These are phyloP conservation scores for Fraxinus sp. DNA, from an alignment of 305 asterid species.

Conservation along the genomic window DNA sequence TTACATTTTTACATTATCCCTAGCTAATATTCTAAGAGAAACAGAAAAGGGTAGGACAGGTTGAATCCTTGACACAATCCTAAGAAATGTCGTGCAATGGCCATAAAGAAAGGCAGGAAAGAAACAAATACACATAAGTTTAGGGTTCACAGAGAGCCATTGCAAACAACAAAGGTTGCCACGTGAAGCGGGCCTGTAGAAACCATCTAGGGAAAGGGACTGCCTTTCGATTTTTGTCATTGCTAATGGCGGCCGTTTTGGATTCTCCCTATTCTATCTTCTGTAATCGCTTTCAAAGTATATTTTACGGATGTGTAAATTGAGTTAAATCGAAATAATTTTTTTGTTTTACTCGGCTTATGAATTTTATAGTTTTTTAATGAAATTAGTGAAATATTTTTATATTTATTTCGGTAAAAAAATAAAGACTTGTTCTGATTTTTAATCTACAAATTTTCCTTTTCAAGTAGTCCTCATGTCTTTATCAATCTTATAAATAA, in stretches of 20 bases:
- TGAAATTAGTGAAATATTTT: no score
- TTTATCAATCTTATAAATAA: no score
- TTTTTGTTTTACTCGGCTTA: no score
- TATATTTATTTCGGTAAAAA: no score
- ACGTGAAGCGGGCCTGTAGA: constrained; percentile 72
- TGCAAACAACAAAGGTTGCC: constrained; percentile 51
- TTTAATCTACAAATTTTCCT: no score
- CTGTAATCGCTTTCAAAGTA: no score
- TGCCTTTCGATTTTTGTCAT: constrained; percentile 29
- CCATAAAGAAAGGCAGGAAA: constrained; percentile 16
- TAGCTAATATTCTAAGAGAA: not conserved
- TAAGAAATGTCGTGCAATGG: constrained; percentile 40
- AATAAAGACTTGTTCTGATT: no score
- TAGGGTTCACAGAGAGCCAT: constrained; percentile 26
- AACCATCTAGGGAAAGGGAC: constrained; percentile 31
- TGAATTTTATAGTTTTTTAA: no score
- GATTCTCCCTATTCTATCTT: not conserved
- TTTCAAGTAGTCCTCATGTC: no score
- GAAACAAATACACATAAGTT: constrained; percentile 23
- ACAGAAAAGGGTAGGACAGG: constrained; percentile 37
- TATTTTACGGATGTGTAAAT: no score
- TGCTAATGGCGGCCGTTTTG: not conserved
- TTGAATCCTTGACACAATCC: constrained; percentile 58
- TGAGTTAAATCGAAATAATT: not conserved
- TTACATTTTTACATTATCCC: not conserved